phyloP scores from a whole-genome alignment of 2,329 filamentous ascomycete species.

The Falciphora oryzae region DNA sequence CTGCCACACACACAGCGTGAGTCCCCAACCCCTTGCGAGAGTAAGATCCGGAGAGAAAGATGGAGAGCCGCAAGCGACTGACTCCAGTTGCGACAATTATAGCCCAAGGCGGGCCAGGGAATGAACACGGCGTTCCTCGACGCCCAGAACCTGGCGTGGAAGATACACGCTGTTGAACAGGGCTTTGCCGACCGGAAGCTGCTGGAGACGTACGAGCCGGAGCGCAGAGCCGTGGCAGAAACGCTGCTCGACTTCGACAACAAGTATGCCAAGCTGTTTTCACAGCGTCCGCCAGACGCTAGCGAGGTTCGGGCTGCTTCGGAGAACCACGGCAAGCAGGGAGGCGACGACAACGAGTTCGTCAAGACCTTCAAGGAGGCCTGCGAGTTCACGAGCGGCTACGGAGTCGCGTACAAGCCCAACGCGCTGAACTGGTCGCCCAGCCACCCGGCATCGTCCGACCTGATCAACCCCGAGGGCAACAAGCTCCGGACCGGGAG shows the following conservation, averaged over 20 bases:
- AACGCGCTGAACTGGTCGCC: constrained; percentile 82
- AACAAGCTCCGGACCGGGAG: constrained; percentile 67
- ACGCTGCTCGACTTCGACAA: constrained; percentile 81
- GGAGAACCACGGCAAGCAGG: constrained; percentile 14
- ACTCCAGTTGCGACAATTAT: neutral
- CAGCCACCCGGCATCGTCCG: constrained; percentile 64
- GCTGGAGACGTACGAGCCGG: constrained; percentile 78
- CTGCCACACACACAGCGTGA: constrained; percentile 71
- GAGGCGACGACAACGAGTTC: constrained; percentile 65
- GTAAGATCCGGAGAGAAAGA: neutral
- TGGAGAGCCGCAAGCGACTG: neutral
- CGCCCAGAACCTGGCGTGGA: constrained; percentile 90
- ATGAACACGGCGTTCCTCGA: constrained; percentile 79
- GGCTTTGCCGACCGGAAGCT: constrained; percentile 72
- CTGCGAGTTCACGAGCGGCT: constrained; percentile 89
- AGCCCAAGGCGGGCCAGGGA: constrained; percentile 68
- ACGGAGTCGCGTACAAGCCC: constrained; percentile 78
- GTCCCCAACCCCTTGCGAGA: constrained; percentile 20
- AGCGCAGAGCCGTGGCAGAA: constrained; percentile 80
- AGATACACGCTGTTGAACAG: constrained; percentile 83
- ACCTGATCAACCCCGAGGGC: constrained; percentile 60
- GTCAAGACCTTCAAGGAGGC: constrained; percentile 85
- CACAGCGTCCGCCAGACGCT: constrained; percentile 65
- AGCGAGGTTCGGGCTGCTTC: constrained; percentile 67
- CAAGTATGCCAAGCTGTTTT: constrained; percentile 86